Percentiles rank a stretch among this genome's conserved stretches.
Conservation (phyloP, 331 rosid genomes). For the Cydonia oblonga region DNA sequence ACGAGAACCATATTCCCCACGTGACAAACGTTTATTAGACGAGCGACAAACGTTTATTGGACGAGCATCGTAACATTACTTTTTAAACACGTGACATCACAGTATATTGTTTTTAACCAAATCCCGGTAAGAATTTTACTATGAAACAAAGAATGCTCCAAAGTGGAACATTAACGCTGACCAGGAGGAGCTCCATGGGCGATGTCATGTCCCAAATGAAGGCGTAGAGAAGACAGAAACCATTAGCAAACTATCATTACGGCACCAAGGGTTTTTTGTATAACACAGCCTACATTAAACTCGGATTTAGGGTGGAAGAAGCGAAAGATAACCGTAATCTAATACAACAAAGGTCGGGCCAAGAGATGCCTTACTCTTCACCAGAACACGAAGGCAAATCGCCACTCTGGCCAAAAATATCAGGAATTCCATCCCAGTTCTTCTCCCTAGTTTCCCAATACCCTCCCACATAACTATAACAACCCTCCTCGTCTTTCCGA, state of each 20-base stretch:
- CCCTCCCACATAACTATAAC: constrained; percentile 70
- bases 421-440: constrained; percentile 73
- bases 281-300: constrained; percentile 28
- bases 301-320: constrained; percentile 12
- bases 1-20: too few species aligned
- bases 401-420: constrained; percentile 65
- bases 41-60: neutral
- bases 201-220: neutral
- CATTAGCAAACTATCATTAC: neutral
- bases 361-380: constrained; percentile 27
- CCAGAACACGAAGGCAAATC: constrained; percentile 58
- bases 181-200: neutral
- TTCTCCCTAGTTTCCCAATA: constrained; percentile 89
- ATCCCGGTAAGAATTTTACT: neutral
- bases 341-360: constrained; percentile 1
- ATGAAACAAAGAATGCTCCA: too few species aligned
- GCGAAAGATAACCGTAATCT: constrained; percentile 9
- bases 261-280: constrained; percentile 6
- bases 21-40: too few species aligned
- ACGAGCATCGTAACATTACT: too few species aligned
- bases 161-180: neutral
- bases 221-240: too few species aligned
- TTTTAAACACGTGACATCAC: too few species aligned
- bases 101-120: neutral
- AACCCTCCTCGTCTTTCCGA: constrained; percentile 74